A percentile compares a stretch with the other conserved stretches of the same genome.
Evolutionary conservation across 805 yeast genomes (phyloP).

Genomic region (Yamadazyma scolyti): DNA sequence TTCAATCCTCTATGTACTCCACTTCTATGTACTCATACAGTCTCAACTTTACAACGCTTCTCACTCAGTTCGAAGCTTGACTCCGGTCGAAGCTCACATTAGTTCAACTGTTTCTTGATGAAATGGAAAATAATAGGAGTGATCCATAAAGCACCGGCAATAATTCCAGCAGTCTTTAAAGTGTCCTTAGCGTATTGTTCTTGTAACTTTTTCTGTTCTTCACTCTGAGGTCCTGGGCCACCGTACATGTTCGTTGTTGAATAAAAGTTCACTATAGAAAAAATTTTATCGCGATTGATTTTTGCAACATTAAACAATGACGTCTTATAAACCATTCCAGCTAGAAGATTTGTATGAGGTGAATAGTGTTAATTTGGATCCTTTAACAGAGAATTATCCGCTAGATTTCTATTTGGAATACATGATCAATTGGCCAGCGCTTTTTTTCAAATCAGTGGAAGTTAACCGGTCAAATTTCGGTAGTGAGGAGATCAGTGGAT

Average conservation of each 20-base stretch:
- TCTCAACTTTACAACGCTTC: no score
- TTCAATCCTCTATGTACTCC: no score
- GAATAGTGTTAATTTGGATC: slow-evolving; percentile 79
- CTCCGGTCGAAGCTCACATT: no score
- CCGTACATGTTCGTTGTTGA: slow-evolving; percentile 39
- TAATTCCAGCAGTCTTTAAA: slow-evolving; percentile 53
- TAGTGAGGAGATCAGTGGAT: slow-evolving; percentile 46
- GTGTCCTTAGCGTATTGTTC: slow-evolving; percentile 60
- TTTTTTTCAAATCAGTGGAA: slow-evolving; percentile 74
- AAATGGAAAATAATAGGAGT: slow-evolving; percentile 55
- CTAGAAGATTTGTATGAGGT: slow-evolving; percentile 77
- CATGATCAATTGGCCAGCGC: slow-evolving; percentile 79
- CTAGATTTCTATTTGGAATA: slow-evolving; percentile 81
- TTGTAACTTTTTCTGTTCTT: slow-evolving; percentile 65
- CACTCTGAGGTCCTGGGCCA: slow-evolving; percentile 48
- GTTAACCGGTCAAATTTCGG: slow-evolving; percentile 10
- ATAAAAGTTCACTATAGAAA: no score
- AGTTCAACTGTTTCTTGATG: slow-evolving; percentile 44
- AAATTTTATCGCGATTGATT: slow-evolving; percentile 5
- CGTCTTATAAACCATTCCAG: slow-evolving; percentile 82
- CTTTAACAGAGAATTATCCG: slow-evolving; percentile 88
- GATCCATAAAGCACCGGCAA: slow-evolving; percentile 64
- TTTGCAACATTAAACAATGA: slow-evolving; percentile 45
- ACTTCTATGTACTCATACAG: no score
- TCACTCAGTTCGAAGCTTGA: no score